These are phyloP conservation scores for Clavispora carvajalis DNA, from an alignment of 805 yeast genomes.

Conservation along the genomic window DNA sequence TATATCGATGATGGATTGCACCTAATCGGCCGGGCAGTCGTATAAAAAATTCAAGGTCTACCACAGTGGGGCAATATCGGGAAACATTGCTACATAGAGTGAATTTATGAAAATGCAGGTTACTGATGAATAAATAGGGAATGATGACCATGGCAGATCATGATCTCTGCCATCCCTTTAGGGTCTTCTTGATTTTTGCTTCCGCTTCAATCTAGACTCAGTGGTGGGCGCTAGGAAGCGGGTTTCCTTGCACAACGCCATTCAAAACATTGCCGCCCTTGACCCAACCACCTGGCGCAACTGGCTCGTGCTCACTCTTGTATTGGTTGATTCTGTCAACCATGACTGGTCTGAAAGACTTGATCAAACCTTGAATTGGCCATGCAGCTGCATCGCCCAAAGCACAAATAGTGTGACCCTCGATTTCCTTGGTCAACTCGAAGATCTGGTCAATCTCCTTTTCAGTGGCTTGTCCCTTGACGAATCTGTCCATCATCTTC, in stretches of 20 bases:
- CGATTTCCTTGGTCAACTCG: constrained; percentile 81
- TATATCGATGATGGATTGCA: too few species aligned
- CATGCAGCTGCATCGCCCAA: constrained; percentile 91
- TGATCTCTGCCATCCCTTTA: not conserved
- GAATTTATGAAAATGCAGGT: constrained; percentile 1
- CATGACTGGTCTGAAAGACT: constrained; percentile 79
- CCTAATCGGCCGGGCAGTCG: too few species aligned
- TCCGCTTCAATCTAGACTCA: constrained; percentile 8
- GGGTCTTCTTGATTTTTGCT: constrained; percentile 1
- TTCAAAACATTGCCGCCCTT: constrained; percentile 51
- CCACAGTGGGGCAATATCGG: not conserved
- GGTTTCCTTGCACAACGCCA: constrained; percentile 62
- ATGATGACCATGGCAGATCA: not conserved
- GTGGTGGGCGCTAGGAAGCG: constrained; percentile 43
- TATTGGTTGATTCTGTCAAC: constrained; percentile 68
- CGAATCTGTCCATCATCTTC: constrained; percentile 80
- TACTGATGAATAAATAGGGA: constrained; percentile 1
- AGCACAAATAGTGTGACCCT: constrained; percentile 90
- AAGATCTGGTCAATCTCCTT: constrained; percentile 80
- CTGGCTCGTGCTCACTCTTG: constrained; percentile 43
- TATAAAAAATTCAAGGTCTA: constrained; percentile 1
- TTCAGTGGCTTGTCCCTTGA: constrained; percentile 71
- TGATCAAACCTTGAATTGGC: constrained; percentile 88
- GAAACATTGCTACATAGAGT: not conserved
- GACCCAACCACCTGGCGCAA: constrained; percentile 77